A percentile compares a stretch with the other conserved stretches of the same genome.
Evolutionary conservation across 2,329 filamentous ascomycete species (phyloP).

Genomic region (Phoma sp.): DNA sequence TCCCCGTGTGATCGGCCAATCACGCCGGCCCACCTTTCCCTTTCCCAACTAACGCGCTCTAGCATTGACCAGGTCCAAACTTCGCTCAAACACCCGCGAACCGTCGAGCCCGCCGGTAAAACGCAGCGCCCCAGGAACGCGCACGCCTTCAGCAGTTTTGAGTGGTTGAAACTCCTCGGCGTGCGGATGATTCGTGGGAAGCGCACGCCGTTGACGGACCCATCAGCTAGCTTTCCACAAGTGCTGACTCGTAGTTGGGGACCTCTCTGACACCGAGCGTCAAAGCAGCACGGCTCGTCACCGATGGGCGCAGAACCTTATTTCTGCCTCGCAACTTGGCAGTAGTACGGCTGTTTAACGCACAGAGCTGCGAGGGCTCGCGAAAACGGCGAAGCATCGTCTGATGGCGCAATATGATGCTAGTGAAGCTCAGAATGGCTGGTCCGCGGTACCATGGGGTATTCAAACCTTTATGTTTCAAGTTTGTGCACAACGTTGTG

Average conservation of each 20-base stretch:
- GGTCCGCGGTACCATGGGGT: background rate
- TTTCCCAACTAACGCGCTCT: background rate
- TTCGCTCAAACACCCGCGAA: conserved; percentile 4
- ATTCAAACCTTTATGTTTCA: conserved; percentile 7
- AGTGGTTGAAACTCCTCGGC: background rate
- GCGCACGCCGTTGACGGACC: background rate
- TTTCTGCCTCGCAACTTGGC: conserved; percentile 8
- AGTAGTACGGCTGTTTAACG: background rate
- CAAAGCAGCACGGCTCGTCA: background rate
- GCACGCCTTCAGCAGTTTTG: background rate
- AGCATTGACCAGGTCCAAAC: conserved; percentile 2
- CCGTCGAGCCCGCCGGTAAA: conserved; percentile 7
- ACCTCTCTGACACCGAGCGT: conserved; percentile 10
- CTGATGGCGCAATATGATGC: background rate
- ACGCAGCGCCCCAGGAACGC: conserved; percentile 12
- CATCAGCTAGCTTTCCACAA: conserved; percentile 6
- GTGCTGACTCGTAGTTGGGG: conserved; percentile 12
- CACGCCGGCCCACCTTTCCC: background rate
- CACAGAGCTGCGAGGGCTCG: background rate
- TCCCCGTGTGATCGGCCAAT: conserved; percentile 3
- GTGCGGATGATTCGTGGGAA: background rate
- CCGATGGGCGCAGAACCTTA: conserved; percentile 8
- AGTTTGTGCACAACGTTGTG: background rate
- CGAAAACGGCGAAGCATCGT: background rate
- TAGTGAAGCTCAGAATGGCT: background rate